Conservation (phyloP, 2,329 filamentous ascomycete species). For the Microsporum audouinii region DNA sequence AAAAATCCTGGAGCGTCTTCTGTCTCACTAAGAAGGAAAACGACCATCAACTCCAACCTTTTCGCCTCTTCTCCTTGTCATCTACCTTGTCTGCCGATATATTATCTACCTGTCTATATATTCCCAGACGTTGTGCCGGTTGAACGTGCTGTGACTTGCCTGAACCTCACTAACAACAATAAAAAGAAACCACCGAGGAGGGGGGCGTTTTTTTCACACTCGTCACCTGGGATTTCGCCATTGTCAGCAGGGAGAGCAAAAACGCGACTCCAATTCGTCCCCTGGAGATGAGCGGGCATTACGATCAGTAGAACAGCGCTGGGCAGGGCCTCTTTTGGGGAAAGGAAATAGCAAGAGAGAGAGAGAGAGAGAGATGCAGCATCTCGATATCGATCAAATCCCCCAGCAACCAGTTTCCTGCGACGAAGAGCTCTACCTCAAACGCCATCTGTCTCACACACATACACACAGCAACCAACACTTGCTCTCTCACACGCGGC, state of each 20-base stretch:
- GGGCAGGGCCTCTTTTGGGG: neutral
- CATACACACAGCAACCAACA: neutral
- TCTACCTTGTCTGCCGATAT: neutral
- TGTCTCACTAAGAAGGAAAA: neutral
- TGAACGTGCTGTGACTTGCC: neutral
- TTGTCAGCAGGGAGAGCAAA: neutral
- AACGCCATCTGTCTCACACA: neutral
- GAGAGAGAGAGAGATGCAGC: neutral
- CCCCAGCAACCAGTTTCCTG: neutral
- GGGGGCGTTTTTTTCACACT: neutral
- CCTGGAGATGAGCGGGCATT: neutral
- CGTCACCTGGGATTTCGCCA: neutral
- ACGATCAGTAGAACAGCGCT: neutral
- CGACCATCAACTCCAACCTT: neutral
- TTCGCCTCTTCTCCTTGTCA: neutral
- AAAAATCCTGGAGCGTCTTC: constrained; percentile 1
- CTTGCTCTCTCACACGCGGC: neutral
- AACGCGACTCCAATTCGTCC: neutral
- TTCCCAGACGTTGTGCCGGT: neutral
- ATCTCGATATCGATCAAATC: neutral
- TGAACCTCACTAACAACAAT: neutral
- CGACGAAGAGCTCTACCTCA: neutral
- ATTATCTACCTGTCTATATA: neutral
- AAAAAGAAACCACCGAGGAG: neutral
- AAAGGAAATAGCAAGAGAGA: neutral